Base-by-base conservation (phyloP, 2,329 filamentous ascomycete genomes). In the Aspergillus versicolor region DNA sequence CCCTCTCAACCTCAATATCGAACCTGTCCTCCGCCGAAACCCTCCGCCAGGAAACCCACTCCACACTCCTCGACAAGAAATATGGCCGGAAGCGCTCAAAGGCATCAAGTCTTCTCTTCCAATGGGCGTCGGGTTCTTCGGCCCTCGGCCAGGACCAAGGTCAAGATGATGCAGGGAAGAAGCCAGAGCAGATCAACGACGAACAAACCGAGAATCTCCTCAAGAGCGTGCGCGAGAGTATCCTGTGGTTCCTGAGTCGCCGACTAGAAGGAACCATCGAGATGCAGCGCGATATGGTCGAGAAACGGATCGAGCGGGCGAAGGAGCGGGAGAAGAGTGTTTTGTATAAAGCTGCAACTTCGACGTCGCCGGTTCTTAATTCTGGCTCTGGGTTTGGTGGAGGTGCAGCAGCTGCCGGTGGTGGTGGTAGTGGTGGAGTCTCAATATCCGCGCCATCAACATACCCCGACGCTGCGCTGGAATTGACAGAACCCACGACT, bases 211-310 rank as follows among this genome's bases (percentile, higher is more conserved):
- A 86, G 55, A 85, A 85, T 61, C 85, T 84, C 41, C 75, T 89
- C 6, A 86, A 83, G 50, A 82, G 84, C 49, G 89, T 96, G 64
- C 81, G 92, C 52, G 92, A 96, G 67, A 88, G 88, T 61, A 86
- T 99, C 45, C 77, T 97, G 11, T 93, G 89, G 87, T 92, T 88
- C 65, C 72, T 99, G 67, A 82, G 90, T 61, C 83, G 88, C 69
- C 83, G 86, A 67, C 76, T 97, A 61, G 89, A 94, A 75, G 82
- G 85, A 63, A 92, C 88, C 56, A 88, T 89, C 42, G 82, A 85
- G 66, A 86, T 88, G 61, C 93, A 97, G 78, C 87, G 91, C 66
- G 84, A 83, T 50, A 97, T 97, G 91, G 96, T 97, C 82, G 92
- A 96, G 77, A 89, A 90, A 68, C 80, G 94, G 65, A 80, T 97